phyloP scores from a whole-genome alignment of 2,329 filamentous ascomycete genomes.

The Trichoderma brevicompactum region DNA sequence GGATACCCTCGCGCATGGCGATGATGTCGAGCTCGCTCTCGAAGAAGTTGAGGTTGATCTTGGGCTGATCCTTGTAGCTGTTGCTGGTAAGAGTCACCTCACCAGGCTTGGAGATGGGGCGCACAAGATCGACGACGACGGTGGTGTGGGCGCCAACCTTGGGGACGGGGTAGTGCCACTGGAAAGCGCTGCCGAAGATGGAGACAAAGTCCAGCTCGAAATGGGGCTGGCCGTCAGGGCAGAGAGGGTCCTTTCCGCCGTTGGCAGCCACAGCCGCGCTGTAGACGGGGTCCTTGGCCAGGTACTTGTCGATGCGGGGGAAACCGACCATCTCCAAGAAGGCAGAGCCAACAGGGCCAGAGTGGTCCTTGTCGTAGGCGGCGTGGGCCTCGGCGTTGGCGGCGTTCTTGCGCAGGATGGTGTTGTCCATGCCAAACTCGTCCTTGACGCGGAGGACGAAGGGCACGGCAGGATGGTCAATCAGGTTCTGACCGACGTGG shows the following conservation, averaged over 20 bases:
- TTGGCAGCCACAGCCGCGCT: slow-evolving; percentile 47
- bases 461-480: slow-evolving; percentile 63
- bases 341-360: slow-evolving; percentile 48
- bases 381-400: slow-evolving; percentile 42
- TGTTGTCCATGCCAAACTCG: slow-evolving; percentile 46
- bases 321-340: slow-evolving; percentile 58
- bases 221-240: slow-evolving; percentile 60
- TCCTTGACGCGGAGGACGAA: slow-evolving; percentile 53
- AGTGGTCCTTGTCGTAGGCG: slow-evolving; percentile 45
- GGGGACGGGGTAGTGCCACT: slow-evolving; percentile 52
- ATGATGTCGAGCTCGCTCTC: slow-evolving; percentile 59
- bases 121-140: slow-evolving; percentile 56
- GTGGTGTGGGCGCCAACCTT: slow-evolving; percentile 56
- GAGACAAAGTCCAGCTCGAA: slow-evolving; percentile 66
- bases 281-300: slow-evolving; percentile 56
- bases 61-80: slow-evolving; percentile 61
- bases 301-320: slow-evolving; percentile 59
- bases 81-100: slow-evolving; percentile 60
- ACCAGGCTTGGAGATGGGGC: slow-evolving; percentile 51
- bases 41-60: slow-evolving; percentile 66
- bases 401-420: slow-evolving; percentile 45
- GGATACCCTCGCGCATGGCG: slow-evolving; percentile 61
- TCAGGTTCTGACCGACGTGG: slow-evolving; percentile 67
- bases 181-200: slow-evolving; percentile 57
- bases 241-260: slow-evolving; percentile 57